Evolutionary conservation across 805 yeast genomes (phyloP).

Genomic region (Hanseniaspora valbyensis): DNA sequence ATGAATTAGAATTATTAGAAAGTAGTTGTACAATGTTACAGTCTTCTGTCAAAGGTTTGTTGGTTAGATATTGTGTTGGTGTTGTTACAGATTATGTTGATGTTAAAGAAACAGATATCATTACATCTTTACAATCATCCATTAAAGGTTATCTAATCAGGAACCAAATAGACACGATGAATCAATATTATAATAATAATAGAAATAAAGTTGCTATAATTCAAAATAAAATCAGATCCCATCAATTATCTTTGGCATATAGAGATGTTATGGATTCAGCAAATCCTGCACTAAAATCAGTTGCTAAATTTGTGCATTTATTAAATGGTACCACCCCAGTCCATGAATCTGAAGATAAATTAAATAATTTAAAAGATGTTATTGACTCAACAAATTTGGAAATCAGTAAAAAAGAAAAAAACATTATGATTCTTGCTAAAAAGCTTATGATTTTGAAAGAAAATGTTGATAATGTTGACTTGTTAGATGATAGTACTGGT

Average conservation of each 20-base stretch:
- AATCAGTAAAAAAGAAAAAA: conserved; percentile 62
- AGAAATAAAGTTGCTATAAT: conserved; percentile 52
- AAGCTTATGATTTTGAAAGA: conserved; percentile 68
- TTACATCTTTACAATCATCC: conserved; percentile 40
- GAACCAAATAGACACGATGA: conserved; percentile 26
- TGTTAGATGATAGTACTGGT: conserved; percentile 5
- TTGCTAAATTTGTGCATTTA: conserved; percentile 64
- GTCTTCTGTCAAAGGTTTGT: conserved; percentile 51
- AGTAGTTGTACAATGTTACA: conserved; percentile 38
- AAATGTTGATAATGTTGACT: conserved; percentile 38
- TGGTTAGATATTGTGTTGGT: conserved; percentile 47
- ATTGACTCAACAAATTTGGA: conserved; percentile 59
- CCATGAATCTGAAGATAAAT: conserved; percentile 58
- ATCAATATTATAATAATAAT: conserved; percentile 44
- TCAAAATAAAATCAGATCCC: conserved; percentile 63
- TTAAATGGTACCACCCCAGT: conserved; percentile 64
- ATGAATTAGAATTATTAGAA: conserved; percentile 19
- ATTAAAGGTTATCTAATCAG: conserved; percentile 42
- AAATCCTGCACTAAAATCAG: conserved; percentile 69
- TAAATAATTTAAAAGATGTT: conserved; percentile 55
- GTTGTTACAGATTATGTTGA: conserved; percentile 44
- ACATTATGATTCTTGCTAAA: conserved; percentile 63
- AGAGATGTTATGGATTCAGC: conserved; percentile 53
- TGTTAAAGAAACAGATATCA: conserved; percentile 27
- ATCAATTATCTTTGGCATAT: conserved; percentile 61